Evolutionary conservation across 176 grass and related monocot species (phyloP).

Genomic region (Carex pumila): DNA sequence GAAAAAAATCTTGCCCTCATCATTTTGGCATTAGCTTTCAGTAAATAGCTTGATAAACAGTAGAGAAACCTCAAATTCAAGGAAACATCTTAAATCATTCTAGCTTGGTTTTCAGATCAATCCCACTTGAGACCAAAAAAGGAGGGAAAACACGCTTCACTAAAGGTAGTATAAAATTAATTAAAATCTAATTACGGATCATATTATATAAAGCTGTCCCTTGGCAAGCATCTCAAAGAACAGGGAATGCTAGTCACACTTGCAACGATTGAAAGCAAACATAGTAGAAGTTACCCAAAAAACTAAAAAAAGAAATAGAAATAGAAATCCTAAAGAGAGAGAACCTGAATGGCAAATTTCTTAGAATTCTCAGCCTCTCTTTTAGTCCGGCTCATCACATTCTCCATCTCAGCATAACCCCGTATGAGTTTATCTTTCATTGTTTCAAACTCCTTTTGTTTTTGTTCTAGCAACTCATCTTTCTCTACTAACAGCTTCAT

Average conservation of each 20-base stretch:
- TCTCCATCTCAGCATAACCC: constrained; percentile 38
- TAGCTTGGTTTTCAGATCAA: not conserved
- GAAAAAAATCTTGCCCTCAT: not conserved
- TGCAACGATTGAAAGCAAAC: not conserved
- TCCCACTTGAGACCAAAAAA: not conserved
- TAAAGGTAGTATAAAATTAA: not conserved
- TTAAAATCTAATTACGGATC: not conserved
- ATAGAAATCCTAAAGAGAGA: not conserved
- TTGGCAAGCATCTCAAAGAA: not conserved
- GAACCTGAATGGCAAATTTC: constrained; percentile 38
- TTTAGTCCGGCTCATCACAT: constrained; percentile 30
- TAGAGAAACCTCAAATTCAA: not conserved
- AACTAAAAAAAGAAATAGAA: not conserved
- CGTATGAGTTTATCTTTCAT: constrained; percentile 33
- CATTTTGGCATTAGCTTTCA: not conserved
- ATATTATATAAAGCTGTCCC: not conserved
- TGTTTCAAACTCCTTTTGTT: constrained; percentile 23
- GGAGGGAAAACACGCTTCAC: not conserved
- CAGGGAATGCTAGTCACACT: not conserved
- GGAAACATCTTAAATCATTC: not conserved
- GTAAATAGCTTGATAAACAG: not conserved
- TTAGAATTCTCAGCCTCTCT: constrained; percentile 40
- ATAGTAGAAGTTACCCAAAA: not conserved
- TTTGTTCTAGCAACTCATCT: constrained; percentile 27
- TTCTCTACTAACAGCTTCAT: constrained; percentile 34